These are phyloP conservation scores for Beauveria australis DNA, from an alignment of 2,329 filamentous ascomycete species.

Conservation along the genomic window DNA sequence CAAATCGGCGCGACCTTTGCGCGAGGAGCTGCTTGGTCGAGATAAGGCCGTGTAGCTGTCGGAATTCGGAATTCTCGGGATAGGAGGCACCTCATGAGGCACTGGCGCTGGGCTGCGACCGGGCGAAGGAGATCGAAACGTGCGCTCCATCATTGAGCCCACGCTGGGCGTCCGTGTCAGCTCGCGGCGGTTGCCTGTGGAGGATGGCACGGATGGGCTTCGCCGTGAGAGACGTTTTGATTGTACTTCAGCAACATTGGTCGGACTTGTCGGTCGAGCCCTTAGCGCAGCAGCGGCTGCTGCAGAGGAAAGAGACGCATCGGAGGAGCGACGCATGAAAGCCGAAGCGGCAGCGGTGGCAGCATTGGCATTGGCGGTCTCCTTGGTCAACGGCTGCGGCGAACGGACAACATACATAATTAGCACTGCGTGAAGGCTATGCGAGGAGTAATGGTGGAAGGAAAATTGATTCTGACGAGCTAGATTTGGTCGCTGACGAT, in stretches of 20 bases:
- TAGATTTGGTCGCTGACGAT: neutral
- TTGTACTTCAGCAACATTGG: constrained; percentile 71
- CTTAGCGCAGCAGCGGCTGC: constrained; percentile 81
- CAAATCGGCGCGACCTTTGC: constrained; percentile 30
- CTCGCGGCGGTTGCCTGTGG: constrained; percentile 39
- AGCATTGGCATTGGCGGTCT: constrained; percentile 62
- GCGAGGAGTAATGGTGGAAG: neutral
- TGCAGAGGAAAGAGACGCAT: constrained; percentile 64
- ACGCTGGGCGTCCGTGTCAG: constrained; percentile 61
- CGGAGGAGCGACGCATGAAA: constrained; percentile 60
- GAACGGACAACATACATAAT: constrained; percentile 17
- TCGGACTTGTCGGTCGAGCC: constrained; percentile 69
- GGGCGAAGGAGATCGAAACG: constrained; percentile 71
- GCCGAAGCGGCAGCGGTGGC: constrained; percentile 75
- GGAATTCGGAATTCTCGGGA: constrained; percentile 62
- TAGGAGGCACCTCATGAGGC: constrained; percentile 54
- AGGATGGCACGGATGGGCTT: constrained; percentile 63
- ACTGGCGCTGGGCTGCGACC: constrained; percentile 34
- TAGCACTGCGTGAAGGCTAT: constrained; percentile 13
- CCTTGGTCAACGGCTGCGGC: constrained; percentile 52
- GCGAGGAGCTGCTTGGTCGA: constrained; percentile 14
- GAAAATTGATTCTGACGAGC: neutral
- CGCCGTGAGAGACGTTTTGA: constrained; percentile 78
- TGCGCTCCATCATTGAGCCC: constrained; percentile 80
- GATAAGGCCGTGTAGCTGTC: constrained; percentile 19